Evolutionary conservation across 169 alveolate genomes (phyloP).

Genomic region (Condylostoma magnum): DNA sequence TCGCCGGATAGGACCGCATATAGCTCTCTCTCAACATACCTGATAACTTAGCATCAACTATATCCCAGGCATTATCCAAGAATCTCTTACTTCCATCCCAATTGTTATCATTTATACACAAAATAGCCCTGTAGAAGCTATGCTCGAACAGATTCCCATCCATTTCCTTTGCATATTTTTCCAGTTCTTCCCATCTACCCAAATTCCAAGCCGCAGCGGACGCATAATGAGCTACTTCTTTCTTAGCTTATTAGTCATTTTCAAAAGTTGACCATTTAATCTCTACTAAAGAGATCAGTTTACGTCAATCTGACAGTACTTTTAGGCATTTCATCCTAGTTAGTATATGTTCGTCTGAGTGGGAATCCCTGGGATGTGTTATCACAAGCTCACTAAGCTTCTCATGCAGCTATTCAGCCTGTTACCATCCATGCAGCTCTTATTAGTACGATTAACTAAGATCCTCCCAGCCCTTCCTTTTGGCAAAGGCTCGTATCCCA

Average conservation of each 20-base stretch:
- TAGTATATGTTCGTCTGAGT: constrained; percentile 26
- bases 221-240: constrained; percentile 67
- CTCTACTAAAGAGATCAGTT: constrained; percentile 45
- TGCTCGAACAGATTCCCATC: constrained; percentile 70
- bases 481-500: constrained; percentile 80
- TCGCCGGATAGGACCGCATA: constrained; percentile 83
- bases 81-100: constrained; percentile 64
- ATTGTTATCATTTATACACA: constrained; percentile 63
- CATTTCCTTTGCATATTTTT: constrained; percentile 55
- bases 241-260: constrained; percentile 22
- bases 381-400: constrained; percentile 38
- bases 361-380: constrained; percentile 31
- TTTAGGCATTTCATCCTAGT: constrained; percentile 76
- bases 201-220: constrained; percentile 84
- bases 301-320: constrained; percentile 79
- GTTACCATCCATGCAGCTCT: constrained; percentile 82
- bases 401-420: constrained; percentile 67
- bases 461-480: constrained; percentile 54
- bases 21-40: constrained; percentile 85
- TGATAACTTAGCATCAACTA: constrained; percentile 78
- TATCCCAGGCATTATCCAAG: constrained; percentile 76
- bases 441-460: constrained; percentile 74
- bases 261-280: constrained; percentile 35
- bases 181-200: constrained; percentile 84
- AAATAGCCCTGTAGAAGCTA: constrained; percentile 75